A percentile compares a stretch with the other conserved stretches of the same genome.
Conservation (phyloP, 2,329 filamentous ascomycete genomes). For the Acrocalymma vagum region DNA sequence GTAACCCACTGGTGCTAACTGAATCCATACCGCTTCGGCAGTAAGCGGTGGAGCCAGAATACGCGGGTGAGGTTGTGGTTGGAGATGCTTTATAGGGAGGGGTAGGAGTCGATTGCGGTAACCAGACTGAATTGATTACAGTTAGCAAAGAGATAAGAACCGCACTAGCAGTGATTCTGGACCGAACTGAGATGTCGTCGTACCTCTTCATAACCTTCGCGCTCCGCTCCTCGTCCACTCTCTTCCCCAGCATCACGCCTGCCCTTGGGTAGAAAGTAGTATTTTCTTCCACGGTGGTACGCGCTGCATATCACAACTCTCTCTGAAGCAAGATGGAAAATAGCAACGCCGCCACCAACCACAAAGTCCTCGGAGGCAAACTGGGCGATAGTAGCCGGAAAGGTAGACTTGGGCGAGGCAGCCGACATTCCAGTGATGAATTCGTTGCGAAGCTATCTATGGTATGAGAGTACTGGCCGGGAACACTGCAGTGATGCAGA, state of each 20-base stretch:
- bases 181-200: not conserved
- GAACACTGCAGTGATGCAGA: too few relatives aligned
- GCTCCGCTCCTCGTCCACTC: slow-evolving; percentile 51
- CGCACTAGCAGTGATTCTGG: slow-evolving; percentile 1
- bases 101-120: slow-evolving; percentile 60
- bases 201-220: slow-evolving; percentile 61
- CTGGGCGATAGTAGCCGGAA: slow-evolving; percentile 30
- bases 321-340: slow-evolving; percentile 57
- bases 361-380: slow-evolving; percentile 39
- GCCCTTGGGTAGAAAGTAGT: slow-evolving; percentile 61
- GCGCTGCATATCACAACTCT: slow-evolving; percentile 60
- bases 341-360: slow-evolving; percentile 54
- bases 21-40: slow-evolving; percentile 57
- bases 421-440: too few relatives aligned
- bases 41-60: slow-evolving; percentile 33
- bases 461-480: not conserved
- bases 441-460: too few relatives aligned
- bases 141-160: not conserved
- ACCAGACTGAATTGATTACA: slow-evolving; percentile 48
- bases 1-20: slow-evolving; percentile 50
- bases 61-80: slow-evolving; percentile 50
- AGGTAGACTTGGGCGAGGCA: slow-evolving; percentile 11
- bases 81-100: slow-evolving; percentile 53
- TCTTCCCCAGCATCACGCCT: slow-evolving; percentile 57
- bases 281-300: slow-evolving; percentile 39